These are phyloP conservation scores for Rubus idaeus DNA, from an alignment of 306 rosid genomes.

Conservation along the genomic window DNA sequence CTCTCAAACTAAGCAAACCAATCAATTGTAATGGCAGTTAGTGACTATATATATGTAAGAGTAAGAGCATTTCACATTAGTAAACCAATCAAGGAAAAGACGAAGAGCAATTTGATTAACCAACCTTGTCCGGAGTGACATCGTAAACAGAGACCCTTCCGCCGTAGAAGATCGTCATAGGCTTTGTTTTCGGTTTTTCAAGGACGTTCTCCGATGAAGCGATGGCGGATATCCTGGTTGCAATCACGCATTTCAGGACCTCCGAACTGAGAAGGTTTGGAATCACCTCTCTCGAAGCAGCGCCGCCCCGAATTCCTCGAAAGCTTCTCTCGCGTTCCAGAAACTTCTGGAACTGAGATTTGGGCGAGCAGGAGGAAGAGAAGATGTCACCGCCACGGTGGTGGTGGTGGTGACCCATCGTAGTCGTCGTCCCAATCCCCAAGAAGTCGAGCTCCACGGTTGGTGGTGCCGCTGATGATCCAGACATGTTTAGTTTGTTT, in stretches of 20 bases:
- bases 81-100: neutral
- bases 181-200: constrained; percentile 19
- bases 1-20: constrained; percentile 31
- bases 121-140: constrained; percentile 42
- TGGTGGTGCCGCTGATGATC: neutral
- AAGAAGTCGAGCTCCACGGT: constrained; percentile 48
- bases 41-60: neutral
- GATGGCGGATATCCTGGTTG: neutral
- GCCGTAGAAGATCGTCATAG: constrained; percentile 47
- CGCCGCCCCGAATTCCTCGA: constrained; percentile 26
- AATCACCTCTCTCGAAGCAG: neutral
- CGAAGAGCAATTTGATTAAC: neutral
- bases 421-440: neutral
- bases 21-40: neutral
- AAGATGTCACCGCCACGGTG: neutral
- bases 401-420: neutral
- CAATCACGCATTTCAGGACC: constrained; percentile 42
- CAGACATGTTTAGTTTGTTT: constrained; percentile 22
- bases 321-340: constrained; percentile 44
- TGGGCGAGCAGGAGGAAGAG: constrained; percentile 10
- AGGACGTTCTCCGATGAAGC: neutral
- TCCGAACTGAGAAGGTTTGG: constrained; percentile 34
- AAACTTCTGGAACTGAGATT: constrained; percentile 47
- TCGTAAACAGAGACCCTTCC: constrained; percentile 45
- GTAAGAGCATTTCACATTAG: neutral